These are phyloP conservation scores for Rhododendron williamsianum DNA, from an alignment of 148 eudicot species.

Conservation along the genomic window DNA sequence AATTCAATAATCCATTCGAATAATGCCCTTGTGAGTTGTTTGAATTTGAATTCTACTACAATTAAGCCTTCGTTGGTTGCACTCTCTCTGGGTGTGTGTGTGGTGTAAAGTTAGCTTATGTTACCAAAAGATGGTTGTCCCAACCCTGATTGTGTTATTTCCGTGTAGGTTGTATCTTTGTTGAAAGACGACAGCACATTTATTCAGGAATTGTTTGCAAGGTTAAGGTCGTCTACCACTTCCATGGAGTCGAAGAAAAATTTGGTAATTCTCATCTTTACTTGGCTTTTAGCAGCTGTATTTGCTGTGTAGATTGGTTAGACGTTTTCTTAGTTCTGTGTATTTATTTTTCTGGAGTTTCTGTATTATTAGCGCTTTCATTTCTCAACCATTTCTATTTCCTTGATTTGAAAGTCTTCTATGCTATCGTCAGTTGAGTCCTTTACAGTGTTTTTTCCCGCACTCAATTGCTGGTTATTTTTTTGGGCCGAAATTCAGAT, in stretches of 20 bases:
- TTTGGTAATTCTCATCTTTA: conserved; percentile 45
- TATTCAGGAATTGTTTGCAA: conserved; percentile 74
- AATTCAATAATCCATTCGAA: conserved; percentile 85
- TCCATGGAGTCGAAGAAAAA: conserved; percentile 69
- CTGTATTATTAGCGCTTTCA: not conserved
- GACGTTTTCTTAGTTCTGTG: not conserved
- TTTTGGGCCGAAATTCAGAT: not conserved
- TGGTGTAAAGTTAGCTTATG: not conserved
- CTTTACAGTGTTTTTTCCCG: not conserved
- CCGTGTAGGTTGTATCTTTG: conserved; percentile 70
- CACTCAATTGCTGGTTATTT: not conserved
- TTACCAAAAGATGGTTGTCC: not conserved
- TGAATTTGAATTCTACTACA: not conserved
- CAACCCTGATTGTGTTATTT: conserved; percentile 6
- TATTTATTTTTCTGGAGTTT: not conserved
- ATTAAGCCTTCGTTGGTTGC: not conserved
- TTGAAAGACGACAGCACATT: conserved; percentile 80
- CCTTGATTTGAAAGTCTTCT: not conserved
- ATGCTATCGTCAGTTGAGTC: not conserved
- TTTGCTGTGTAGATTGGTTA: not conserved
- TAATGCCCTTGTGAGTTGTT: conserved; percentile 72
- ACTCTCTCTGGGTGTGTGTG: not conserved
- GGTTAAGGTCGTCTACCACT: conserved; percentile 56
- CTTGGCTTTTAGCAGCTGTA: not conserved
- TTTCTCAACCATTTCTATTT: not conserved